These are phyloP conservation scores for Imleria badia DNA, from an alignment of 768 basidiomycete species.

Conservation along the genomic window DNA sequence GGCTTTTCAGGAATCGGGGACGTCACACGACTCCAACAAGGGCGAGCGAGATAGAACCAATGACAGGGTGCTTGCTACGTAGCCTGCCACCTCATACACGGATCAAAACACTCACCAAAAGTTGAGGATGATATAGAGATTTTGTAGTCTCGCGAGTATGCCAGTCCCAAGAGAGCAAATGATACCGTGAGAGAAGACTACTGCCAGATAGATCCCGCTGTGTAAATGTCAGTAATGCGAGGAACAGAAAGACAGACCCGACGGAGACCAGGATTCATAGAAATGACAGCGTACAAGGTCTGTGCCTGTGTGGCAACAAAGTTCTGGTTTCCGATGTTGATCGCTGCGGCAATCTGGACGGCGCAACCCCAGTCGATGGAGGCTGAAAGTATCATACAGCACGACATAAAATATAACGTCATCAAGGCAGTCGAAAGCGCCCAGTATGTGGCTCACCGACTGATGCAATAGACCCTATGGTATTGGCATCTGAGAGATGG, in stretches of 20 bases:
- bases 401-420: neutral
- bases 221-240: neutral
- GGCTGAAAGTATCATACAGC: conserved; percentile 31
- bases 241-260: neutral
- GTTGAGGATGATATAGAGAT: conserved; percentile 68
- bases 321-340: conserved; percentile 46
- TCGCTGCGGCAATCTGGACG: conserved; percentile 63
- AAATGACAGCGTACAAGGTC: conserved; percentile 41
- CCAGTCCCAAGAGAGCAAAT: conserved; percentile 68
- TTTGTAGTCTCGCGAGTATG: conserved; percentile 67
- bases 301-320: conserved; percentile 39
- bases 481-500: conserved; percentile 43
- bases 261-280: neutral
- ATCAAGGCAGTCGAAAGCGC: neutral
- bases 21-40: neutral
- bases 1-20: neutral
- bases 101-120: conserved; percentile 50
- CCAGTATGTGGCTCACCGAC: conserved; percentile 28
- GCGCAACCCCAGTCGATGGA: conserved; percentile 70
- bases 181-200: conserved; percentile 61
- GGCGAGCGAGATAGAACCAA: neutral
- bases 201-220: conserved; percentile 64
- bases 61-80: no score
- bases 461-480: conserved; percentile 48
- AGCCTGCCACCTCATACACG: no score